phyloP scores from a whole-genome alignment of 306 rosid species.

The Cucurbita argyrosperma region DNA sequence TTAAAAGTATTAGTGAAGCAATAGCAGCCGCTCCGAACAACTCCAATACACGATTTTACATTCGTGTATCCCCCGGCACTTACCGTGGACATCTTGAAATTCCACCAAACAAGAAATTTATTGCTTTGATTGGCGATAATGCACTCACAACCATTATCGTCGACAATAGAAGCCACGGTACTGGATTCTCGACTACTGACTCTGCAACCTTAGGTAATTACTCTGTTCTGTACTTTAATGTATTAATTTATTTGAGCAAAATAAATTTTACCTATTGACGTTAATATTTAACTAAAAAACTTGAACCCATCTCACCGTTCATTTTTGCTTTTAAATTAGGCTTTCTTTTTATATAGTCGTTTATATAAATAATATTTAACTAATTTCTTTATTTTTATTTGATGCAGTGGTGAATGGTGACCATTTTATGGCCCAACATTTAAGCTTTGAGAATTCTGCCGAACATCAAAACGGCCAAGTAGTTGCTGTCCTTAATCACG shows the following conservation, averaged over 20 bases:
- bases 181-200: background rate
- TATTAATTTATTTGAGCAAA: too few relatives aligned
- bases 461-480: background rate
- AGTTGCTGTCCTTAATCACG: background rate
- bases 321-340: too few relatives aligned
- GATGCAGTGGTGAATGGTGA: background rate
- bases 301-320: too few relatives aligned
- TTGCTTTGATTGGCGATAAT: background rate
- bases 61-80: background rate
- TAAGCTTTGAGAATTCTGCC: background rate
- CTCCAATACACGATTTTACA: background rate
- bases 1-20: too few relatives aligned
- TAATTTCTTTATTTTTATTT: background rate
- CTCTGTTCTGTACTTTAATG: too few relatives aligned
- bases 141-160: background rate
- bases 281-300: too few relatives aligned
- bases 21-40: background rate
- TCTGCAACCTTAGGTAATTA: background rate
- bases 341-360: too few relatives aligned
- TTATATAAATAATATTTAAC: too few relatives aligned
- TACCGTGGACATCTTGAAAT: background rate
- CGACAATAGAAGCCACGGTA: background rate
- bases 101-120: background rate
- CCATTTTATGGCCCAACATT: background rate
- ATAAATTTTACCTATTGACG: too few relatives aligned